Base-by-base conservation (phyloP, 805 yeast species). In the Zygosaccharomyces gambellarensis region DNA sequence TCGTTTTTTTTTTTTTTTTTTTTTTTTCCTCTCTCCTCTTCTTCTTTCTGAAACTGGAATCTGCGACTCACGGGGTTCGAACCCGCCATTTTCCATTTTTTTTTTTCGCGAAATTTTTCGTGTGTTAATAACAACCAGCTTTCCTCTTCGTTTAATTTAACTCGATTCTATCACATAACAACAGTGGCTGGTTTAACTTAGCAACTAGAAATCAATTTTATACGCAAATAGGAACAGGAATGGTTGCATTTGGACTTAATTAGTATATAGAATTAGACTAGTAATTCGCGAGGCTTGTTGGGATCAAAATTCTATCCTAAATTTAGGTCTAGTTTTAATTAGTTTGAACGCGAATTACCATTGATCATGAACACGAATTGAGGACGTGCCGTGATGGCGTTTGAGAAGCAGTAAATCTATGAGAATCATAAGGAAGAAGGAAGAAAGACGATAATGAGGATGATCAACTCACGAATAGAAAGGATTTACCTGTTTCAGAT, bases 261-360 rank as follows among this genome's bases (percentile, higher is more conserved):
- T 25, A 25, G 12, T 21, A 19, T 6, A 9, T 34, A 30, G 19
- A 25, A 21, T 10, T 25, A 25, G 22, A 31, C 11, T 12, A 30
- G 12, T 19, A 42, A 42, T 42, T 42, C 38, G 45, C 45, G 45
- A 30, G 45, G 45, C 45, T 42, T 30, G 45, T 19, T 29, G 14
- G 9, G 3, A 12, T 8, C 12, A 28, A 30, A 27, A 12, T 30
- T 34, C 10, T 2, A 14, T 34, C 11, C 45, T 42, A 42, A 22
- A 30, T 21, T 42, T 42, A 42, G 45, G 4, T 30, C 10, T 31
- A 8, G 29, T 9, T 34, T 17, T 10, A 34, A 10, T 25, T 25
- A 10, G 11, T 8, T 34, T 9, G 22, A 34, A 34, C 45, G 45
- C 45, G 45, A 42, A 42, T 30, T 29, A 23, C 38, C 4, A 17